phyloP scores from a whole-genome alignment of 352 stramenopile species.

The Phytophthora niederhauseri region DNA sequence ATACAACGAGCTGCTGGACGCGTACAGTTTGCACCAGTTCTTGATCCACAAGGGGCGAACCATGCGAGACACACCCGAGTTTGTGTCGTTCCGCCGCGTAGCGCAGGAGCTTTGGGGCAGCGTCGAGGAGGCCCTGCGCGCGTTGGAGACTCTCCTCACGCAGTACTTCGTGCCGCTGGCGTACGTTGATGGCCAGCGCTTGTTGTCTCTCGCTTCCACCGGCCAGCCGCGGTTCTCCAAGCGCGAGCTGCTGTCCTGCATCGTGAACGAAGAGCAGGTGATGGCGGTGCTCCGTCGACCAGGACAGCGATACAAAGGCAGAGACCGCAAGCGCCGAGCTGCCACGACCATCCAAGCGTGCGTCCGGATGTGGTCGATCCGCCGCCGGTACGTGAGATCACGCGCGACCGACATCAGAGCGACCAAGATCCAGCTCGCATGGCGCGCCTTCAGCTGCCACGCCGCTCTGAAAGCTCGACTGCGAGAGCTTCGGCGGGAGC shows the following conservation, averaged over 20 bases:
- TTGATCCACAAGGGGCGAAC: conserved; percentile 87
- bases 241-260: conserved; percentile 74
- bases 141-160: conserved; percentile 75
- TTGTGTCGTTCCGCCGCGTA: conserved; percentile 83
- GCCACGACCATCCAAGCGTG: conserved; percentile 76
- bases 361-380: conserved; percentile 65
- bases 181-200: conserved; percentile 83
- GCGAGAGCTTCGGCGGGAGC: conserved; percentile 37
- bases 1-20: conserved; percentile 83
- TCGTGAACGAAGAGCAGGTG: conserved; percentile 91
- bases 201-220: conserved; percentile 75
- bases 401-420: conserved; percentile 49
- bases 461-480: conserved; percentile 48
- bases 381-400: conserved; percentile 49
- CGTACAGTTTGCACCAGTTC: conserved; percentile 89
- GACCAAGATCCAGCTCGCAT: conserved; percentile 66
- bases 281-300: conserved; percentile 61
- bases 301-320: conserved; percentile 82
- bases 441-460: conserved; percentile 56
- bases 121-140: conserved; percentile 72
- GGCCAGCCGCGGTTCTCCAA: conserved; percentile 55
- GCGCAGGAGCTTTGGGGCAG: conserved; percentile 84
- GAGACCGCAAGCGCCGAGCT: conserved; percentile 63
- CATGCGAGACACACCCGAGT: conserved; percentile 87
- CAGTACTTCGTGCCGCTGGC: conserved; percentile 89